These are phyloP conservation scores for Fusarium luffae DNA, from an alignment of 2,329 filamentous ascomycete genomes.

Conservation along the genomic window DNA sequence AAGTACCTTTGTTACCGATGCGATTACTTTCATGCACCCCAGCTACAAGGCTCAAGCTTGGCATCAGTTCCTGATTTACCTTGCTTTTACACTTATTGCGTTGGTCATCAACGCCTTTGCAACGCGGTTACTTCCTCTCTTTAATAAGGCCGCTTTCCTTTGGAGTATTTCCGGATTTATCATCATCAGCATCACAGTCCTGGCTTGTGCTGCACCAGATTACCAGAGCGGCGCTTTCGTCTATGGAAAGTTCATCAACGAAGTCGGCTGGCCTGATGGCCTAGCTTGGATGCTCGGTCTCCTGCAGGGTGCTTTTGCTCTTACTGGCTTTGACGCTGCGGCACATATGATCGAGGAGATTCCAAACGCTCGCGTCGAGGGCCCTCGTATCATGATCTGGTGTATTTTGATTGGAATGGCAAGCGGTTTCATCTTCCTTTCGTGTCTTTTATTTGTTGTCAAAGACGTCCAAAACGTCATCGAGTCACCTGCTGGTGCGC, in stretches of 20 bases:
- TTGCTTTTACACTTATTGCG: slow-evolving; percentile 69
- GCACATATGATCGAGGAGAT: slow-evolving; percentile 65
- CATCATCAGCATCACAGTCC: slow-evolving; percentile 75
- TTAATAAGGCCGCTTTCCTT: slow-evolving; percentile 76
- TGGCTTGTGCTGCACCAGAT: slow-evolving; percentile 73
- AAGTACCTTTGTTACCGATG: slow-evolving; percentile 72
- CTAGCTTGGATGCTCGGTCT: slow-evolving; percentile 67
- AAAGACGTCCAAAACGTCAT: slow-evolving; percentile 69
- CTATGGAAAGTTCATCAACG: slow-evolving; percentile 74
- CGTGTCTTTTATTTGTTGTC: slow-evolving; percentile 72
- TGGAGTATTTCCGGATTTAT: slow-evolving; percentile 77
- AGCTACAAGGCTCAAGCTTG: slow-evolving; percentile 68
- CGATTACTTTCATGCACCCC: slow-evolving; percentile 70
- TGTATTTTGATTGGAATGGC: slow-evolving; percentile 72
- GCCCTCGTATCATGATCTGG: slow-evolving; percentile 74
- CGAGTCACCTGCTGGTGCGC: slow-evolving; percentile 64
- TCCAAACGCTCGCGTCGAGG: slow-evolving; percentile 66
- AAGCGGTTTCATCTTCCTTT: slow-evolving; percentile 70
- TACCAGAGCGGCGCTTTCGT: slow-evolving; percentile 74
- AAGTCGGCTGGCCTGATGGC: slow-evolving; percentile 76
- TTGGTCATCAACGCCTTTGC: slow-evolving; percentile 74
- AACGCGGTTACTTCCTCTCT: slow-evolving; percentile 65
- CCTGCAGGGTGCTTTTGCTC: slow-evolving; percentile 62
- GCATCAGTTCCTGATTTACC: slow-evolving; percentile 80
- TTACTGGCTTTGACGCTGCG: slow-evolving; percentile 62